phyloP scores from a whole-genome alignment of 805 yeast genomes.

The Hemisphaericaspora nanyangensis region DNA sequence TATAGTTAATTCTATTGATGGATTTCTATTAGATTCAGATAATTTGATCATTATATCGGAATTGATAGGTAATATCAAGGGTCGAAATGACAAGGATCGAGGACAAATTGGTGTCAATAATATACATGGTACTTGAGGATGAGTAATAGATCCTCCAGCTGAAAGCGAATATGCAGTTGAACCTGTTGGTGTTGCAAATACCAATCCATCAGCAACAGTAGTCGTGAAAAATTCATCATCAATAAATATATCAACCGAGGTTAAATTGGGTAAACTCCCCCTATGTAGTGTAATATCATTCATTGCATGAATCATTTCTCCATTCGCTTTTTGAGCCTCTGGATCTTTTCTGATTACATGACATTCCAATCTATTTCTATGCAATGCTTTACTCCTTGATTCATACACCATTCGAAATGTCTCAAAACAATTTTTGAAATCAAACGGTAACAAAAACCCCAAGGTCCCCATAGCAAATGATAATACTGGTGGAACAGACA shows the following conservation, averaged over 20 bases:
- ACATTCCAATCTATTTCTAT: constrained; percentile 77
- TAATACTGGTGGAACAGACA: constrained; percentile 81
- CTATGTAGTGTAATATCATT: constrained; percentile 87
- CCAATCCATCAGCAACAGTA: constrained; percentile 89
- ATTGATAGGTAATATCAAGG: constrained; percentile 73
- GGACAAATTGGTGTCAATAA: constrained; percentile 91
- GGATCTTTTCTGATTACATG: constrained; percentile 40
- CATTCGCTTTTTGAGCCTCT: constrained; percentile 7
- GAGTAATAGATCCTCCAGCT: constrained; percentile 90
- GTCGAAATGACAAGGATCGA: constrained; percentile 84
- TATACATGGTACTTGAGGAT: constrained; percentile 81
- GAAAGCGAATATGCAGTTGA: constrained; percentile 89
- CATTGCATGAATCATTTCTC: constrained; percentile 68
- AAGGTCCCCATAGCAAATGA: constrained; percentile 88
- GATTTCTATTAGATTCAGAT: constrained; percentile 43
- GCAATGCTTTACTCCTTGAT: constrained; percentile 67
- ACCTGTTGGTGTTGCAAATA: constrained; percentile 88
- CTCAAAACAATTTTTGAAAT: constrained; percentile 54
- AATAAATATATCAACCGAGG: constrained; percentile 78
- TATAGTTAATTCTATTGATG: constrained; percentile 54
- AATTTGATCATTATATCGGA: constrained; percentile 68
- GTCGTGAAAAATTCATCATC: constrained; percentile 83
- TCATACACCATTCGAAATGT: constrained; percentile 66
- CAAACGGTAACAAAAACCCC: constrained; percentile 87
- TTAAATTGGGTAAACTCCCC: constrained; percentile 82